These are phyloP conservation scores for Plasmodium coatneyi DNA, from an alignment of 169 alveolate species.

Conservation along the genomic window DNA sequence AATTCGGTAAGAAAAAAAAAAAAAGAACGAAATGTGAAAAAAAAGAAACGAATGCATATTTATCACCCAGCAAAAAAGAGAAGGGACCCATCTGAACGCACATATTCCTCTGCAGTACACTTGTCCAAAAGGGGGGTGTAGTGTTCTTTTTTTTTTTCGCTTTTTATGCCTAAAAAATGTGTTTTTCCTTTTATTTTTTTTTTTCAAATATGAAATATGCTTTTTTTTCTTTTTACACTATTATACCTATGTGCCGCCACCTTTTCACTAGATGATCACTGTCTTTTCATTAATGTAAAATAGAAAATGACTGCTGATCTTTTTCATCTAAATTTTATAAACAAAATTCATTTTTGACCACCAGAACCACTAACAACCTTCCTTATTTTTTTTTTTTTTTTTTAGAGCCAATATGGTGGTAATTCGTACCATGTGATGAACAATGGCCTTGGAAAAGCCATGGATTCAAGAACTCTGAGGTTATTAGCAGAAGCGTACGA, in stretches of 20 bases:
- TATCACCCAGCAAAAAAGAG: no score
- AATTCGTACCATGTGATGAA: neutral
- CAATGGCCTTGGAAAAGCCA: neutral
- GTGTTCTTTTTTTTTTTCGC: no score
- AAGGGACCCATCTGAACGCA: no score
- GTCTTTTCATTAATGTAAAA: neutral
- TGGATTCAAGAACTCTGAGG: neutral
- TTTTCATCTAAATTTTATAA: neutral
- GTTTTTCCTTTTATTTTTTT: neutral
- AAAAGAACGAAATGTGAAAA: neutral
- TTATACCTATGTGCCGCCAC: no score
- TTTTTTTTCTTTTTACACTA: no score
- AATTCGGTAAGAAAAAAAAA: neutral
- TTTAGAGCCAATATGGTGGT: neutral
- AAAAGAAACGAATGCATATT: no score
- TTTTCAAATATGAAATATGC: no score
- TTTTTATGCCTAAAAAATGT: no score
- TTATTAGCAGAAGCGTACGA: neutral
- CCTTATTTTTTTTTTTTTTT: neutral
- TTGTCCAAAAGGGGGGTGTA: neutral
- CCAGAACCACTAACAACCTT: no score
- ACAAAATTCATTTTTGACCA: neutral
- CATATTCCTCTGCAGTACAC: neutral
- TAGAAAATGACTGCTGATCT: neutral
- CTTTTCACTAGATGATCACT: neutral